Base-by-base conservation (phyloP, 345 rosid species). In the Sonneratia alba region DNA sequence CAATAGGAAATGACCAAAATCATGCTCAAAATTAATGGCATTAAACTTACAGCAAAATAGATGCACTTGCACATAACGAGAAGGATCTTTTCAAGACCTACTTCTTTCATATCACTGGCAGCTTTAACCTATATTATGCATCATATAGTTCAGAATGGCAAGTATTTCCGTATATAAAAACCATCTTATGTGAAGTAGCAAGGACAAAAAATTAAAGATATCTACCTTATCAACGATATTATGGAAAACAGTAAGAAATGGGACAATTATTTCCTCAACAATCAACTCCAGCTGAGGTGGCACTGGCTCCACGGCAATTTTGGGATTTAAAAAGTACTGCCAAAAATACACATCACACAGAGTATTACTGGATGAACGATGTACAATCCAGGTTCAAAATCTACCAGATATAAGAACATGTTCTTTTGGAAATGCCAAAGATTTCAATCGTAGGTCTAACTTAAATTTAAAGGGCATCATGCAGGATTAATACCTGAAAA, bases 251-350 rank as follows among this genome's bases (percentile, higher is more conserved):
- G 82, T 53, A n/a, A 89, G 73, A 83, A 89, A 56, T 9, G 97
- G 93, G 19, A 83, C 85, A 70, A 92, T 82, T 81, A 89, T 87
- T 77, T 87, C 92, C 73, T 81, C 81, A 9, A 87, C 78, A 61
- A 88, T 86, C 69, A 84, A 79, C 82, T 89, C 96, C 37, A 92
- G 87, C 59, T 89, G 92, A 19, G 79, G 87, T 21, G 97, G 96
- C 67, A 89, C 92, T 36, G 93, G 92, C 87, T 92, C 97, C 81
- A 80, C 81, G 4, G 81, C 87, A 80, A 89, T 83, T 85, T 88
- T 89, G 55, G 97, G 97, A 79, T 88, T 84, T 79, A 92, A 67
- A 79, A 89, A 92, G 76, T 89, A 92, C 97, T 92, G 84, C 65
- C 11, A 57, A 22, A 57, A n/a, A 56, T 18, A 53, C 3, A 53